Evolutionary conservation across 176 grass and related monocot species (phyloP).

Genomic region (Phragmites australis): DNA sequence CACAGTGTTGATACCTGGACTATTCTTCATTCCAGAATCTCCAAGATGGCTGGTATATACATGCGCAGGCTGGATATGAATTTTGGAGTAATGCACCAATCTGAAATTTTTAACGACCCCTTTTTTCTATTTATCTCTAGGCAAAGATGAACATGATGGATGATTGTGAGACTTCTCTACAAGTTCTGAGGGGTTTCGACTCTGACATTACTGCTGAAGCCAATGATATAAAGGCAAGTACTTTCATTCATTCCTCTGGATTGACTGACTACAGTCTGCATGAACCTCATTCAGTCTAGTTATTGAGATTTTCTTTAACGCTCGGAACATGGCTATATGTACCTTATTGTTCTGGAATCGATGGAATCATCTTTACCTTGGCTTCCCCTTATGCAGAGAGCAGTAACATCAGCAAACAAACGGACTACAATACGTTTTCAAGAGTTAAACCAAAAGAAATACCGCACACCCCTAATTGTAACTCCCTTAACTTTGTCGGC

Average conservation of each 20-base stretch:
- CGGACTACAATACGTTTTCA: constrained; percentile 77
- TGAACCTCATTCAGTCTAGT: neutral
- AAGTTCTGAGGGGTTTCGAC: constrained; percentile 98
- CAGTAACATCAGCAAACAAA: constrained; percentile 70
- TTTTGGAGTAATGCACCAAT: constrained; percentile 2
- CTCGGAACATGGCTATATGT: neutral
- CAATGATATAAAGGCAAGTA: constrained; percentile 88
- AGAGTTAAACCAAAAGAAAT: constrained; percentile 89
- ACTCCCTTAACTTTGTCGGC: neutral
- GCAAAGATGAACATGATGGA: constrained; percentile 97
- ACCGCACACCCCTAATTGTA: constrained; percentile 75
- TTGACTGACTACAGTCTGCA: neutral
- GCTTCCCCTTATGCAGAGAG: constrained; percentile 55
- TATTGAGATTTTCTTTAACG: neutral
- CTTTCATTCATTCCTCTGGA: neutral
- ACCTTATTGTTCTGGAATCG: neutral
- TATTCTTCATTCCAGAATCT: constrained; percentile 98
- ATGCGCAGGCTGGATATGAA: neutral
- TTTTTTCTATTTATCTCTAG: constrained; percentile 39
- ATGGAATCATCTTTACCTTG: neutral
- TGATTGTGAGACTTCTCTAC: constrained; percentile 79
- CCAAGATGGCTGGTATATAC: constrained; percentile 96
- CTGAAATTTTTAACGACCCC: constrained; percentile 5
- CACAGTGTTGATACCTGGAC: constrained; percentile 79
- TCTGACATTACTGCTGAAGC: constrained; percentile 80